phyloP scores from a whole-genome alignment of 2,329 filamentous ascomycete species.

The Alternaria panax region DNA sequence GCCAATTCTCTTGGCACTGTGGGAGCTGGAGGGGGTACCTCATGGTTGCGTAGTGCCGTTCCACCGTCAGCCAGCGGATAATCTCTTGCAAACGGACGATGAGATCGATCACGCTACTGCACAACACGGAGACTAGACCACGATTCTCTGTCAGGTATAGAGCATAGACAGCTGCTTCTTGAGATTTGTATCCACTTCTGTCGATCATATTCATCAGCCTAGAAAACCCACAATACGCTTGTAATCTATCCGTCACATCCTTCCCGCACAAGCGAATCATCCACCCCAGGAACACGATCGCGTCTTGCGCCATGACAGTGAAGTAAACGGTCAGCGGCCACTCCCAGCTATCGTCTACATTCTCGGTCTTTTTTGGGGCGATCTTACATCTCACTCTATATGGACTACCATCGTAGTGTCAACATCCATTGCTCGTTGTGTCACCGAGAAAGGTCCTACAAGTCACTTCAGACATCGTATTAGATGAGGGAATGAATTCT shows the following conservation, averaged over 20 bases:
- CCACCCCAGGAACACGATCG: conserved; percentile 6
- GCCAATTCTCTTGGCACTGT: not conserved
- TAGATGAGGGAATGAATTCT: not conserved
- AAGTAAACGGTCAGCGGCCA: conserved; percentile 9
- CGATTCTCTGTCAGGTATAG: not conserved
- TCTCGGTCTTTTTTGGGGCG: not conserved
- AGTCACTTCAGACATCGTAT: conserved; percentile 3
- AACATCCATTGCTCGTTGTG: not conserved
- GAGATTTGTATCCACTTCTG: not conserved
- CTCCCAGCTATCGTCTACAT: conserved; percentile 3
- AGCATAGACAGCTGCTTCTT: conserved; percentile 1
- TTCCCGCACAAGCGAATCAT: conserved; percentile 10
- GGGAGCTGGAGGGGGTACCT: conserved; percentile 1
- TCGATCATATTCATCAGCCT: not conserved
- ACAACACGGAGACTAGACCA: conserved; percentile 1
- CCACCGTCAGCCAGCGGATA: not conserved
- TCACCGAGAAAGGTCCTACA: not conserved
- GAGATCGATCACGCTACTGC: conserved; percentile 11
- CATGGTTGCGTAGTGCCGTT: conserved; percentile 1
- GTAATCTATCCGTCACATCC: not conserved
- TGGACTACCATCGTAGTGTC: conserved; percentile 2
- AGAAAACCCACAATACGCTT: not conserved
- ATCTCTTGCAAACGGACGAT: not conserved
- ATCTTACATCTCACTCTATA: conserved; percentile 17
- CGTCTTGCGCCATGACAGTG: conserved; percentile 14